Conservation (phyloP, 441 rosid species). For the Syzygium syzygioides region DNA sequence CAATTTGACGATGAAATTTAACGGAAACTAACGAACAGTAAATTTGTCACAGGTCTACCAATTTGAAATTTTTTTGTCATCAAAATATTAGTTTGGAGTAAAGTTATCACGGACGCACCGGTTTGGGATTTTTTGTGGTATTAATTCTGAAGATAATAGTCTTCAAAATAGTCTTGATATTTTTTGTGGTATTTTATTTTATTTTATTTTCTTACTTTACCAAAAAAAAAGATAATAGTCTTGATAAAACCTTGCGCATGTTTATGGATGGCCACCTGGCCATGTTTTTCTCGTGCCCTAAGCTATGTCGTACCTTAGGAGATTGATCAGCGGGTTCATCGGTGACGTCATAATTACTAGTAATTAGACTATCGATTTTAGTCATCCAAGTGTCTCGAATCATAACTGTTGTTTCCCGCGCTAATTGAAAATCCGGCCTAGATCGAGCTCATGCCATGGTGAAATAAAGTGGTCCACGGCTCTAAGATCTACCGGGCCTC, state of each 20-base stretch:
- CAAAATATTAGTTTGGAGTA: too few relatives aligned
- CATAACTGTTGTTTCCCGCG: not conserved
- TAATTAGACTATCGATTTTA: not conserved
- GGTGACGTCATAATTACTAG: not conserved
- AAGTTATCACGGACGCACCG: rapidly evolving
- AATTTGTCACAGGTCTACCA: too few relatives aligned
- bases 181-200: too few relatives aligned
- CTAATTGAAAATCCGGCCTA: not conserved
- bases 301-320: not conserved
- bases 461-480: not conserved
- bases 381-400: not conserved
- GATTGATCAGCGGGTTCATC: not conserved
- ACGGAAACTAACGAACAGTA: too few relatives aligned
- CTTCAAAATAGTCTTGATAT: too few relatives aligned
- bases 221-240: not conserved
- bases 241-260: not conserved
- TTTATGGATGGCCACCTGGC: not conserved
- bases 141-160: too few relatives aligned
- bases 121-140: too few relatives aligned
- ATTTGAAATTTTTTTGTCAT: too few relatives aligned
- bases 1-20: too few relatives aligned
- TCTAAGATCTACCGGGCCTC: not conserved
- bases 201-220: too few relatives aligned
- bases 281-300: not conserved
- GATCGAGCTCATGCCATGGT: not conserved